Percentiles rank a stretch among this genome's conserved stretches.
These are phyloP conservation scores for Ceratobasidium sp. DNA, from an alignment of 1,284 basidiomycete genomes.

Conservation along the genomic window DNA sequence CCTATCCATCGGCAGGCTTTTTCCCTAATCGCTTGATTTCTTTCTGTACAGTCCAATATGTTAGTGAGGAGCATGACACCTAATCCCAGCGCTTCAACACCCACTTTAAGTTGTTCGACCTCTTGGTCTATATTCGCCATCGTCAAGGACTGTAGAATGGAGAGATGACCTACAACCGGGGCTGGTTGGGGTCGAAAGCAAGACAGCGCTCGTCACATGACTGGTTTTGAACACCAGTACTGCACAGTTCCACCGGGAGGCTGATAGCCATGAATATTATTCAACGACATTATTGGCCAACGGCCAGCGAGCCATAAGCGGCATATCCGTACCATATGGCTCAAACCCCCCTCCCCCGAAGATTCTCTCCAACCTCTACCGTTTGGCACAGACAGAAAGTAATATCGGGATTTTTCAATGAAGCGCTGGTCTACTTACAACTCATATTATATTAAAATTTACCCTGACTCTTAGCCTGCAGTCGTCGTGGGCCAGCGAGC, in stretches of 20 bases:
- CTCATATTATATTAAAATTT: no score
- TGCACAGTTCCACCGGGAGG: neutral
- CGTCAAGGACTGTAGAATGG: neutral
- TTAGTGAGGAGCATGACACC: neutral
- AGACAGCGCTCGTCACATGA: neutral
- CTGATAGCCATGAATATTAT: no score
- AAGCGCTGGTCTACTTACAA: no score
- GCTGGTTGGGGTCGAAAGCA: neutral
- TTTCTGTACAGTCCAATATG: conserved; percentile 5
- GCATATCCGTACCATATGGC: no score
- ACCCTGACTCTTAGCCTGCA: no score
- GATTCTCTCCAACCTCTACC: no score
- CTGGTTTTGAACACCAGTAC: neutral
- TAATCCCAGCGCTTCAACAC: neutral
- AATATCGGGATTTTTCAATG: no score
- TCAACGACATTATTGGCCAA: no score
- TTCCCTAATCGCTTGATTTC: conserved; percentile 49
- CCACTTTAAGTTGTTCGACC: conserved; percentile 48
- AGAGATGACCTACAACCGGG: neutral
- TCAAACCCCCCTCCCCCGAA: no score
- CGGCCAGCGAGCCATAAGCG: no score
- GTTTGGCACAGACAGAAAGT: no score
- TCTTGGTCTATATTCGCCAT: conserved; percentile 49
- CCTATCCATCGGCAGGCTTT: conserved; percentile 37
- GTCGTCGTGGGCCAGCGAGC: no score